These are phyloP conservation scores for Acanthamoeba royreba DNA, from an alignment of 208 protist species.

Conservation along the genomic window DNA sequence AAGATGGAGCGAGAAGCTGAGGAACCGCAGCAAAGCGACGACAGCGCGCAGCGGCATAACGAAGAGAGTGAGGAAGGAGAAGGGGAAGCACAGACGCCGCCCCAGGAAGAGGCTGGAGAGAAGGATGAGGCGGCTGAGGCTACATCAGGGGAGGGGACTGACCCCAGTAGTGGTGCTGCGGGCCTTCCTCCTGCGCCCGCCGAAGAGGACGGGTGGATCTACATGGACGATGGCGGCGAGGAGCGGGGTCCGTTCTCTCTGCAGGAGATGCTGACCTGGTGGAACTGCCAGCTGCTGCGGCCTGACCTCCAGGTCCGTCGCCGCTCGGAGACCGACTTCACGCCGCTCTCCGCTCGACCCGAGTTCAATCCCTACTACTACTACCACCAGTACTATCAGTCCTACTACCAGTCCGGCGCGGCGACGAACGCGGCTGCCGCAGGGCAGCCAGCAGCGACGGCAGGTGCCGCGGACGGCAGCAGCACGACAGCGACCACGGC, in stretches of 20 bases:
- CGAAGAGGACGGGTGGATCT: constrained; percentile 19
- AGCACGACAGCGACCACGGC: not conserved
- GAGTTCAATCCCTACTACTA: constrained; percentile 1
- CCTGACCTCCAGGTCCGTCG: not conserved
- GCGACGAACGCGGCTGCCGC: not conserved
- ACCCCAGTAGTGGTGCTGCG: no score
- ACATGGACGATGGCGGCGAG: not conserved
- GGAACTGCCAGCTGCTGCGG: not conserved
- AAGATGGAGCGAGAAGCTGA: not conserved
- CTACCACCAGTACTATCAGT: not conserved
- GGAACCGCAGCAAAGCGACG: no score
- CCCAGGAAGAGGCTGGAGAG: no score
- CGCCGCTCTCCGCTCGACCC: not conserved
- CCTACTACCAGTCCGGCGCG: not conserved
- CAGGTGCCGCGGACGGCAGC: not conserved
- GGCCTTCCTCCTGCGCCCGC: no score
- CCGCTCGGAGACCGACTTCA: not conserved
- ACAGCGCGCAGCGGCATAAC: no score
- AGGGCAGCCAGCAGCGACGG: not conserved
- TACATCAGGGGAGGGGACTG: not conserved
- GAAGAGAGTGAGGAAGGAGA: no score
- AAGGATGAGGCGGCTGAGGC: not conserved
- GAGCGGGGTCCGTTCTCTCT: constrained; percentile 8
- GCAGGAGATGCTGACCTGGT: constrained; percentile 33
- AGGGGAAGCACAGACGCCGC: not conserved